Base-by-base conservation (phyloP, 2,329 filamentous ascomycete genomes). In the Pseudocercospora vitis region DNA sequence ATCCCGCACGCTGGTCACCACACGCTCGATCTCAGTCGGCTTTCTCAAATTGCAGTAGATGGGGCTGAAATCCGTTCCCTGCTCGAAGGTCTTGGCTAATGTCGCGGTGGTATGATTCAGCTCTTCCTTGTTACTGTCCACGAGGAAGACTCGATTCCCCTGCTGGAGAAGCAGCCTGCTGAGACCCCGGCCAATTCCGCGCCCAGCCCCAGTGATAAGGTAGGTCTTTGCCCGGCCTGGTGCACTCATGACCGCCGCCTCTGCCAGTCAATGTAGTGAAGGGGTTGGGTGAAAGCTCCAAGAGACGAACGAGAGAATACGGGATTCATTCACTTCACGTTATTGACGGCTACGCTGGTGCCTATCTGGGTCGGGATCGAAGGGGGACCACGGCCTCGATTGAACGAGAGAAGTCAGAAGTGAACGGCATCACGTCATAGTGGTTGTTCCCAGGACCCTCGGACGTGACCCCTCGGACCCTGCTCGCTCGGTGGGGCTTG, bases 81-180 rank as follows among this genome's bases (percentile, higher is more conserved):
- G 52, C 12, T 19, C 46, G 46, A 62, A 53, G 7, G 35, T 48
- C 44, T 54, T 45, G 19, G 55, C 63, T 8, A 74, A 63, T 0
- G 65, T 51, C 8, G 52, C 52, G 3, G 66, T 61, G 4, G 68
- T 71, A 59, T 76, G 68, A n/a, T 62, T 48, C 6, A 76, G 69
- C 57, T 76, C 74, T 4, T 59, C 48, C 24, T 57, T 37, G 63
- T 75, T 70, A 55, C 63, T 65, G 62, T 76, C 73, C 7, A 75
- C 49, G 2, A 75, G 66, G 51, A 72, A 70, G 33, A 76, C 73
- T 12, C 71, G 68, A 54, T 76, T 71, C 51, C 71, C 71, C 23
- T 63, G 63, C n/a, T 60, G 32, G 19, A 76, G 67, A 4, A 76
- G 69, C 1, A 70, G 66, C 3, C 67, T 65, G 28, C 59, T 65